These are phyloP conservation scores for Staphylotrichum tortipilum DNA, from an alignment of 495 filamentous ascomycete species.

Conservation along the genomic window DNA sequence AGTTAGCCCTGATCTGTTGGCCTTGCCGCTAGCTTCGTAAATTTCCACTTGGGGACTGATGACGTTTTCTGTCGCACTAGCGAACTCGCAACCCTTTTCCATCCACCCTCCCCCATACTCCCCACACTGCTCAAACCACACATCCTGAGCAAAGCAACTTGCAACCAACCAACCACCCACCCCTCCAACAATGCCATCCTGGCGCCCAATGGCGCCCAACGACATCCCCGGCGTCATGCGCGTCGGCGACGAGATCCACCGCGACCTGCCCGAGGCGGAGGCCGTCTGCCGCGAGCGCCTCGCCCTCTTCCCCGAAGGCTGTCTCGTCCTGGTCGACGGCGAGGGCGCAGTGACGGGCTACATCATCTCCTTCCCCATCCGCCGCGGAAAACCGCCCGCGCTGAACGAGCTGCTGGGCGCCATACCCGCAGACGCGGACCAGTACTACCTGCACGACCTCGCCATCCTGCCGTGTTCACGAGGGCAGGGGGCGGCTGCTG, in stretches of 20 bases:
- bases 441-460: constrained; percentile 35
- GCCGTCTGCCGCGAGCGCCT: constrained; percentile 25
- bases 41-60: too few species aligned
- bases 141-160: background rate
- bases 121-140: background rate
- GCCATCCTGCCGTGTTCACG: constrained; percentile 23
- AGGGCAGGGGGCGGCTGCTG: constrained; percentile 17
- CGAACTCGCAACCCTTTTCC: too few species aligned
- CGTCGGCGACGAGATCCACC: constrained; percentile 21
- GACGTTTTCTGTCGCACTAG: too few species aligned
- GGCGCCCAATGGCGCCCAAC: constrained; percentile 11
- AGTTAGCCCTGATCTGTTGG: too few species aligned
- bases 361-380: constrained; percentile 31
- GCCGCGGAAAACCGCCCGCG: constrained; percentile 20
- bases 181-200: constrained; percentile 6
- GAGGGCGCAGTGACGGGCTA: constrained; percentile 26
- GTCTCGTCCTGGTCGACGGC: constrained; percentile 20
- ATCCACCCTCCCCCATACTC: background rate
- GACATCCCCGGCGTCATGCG: constrained; percentile 18
- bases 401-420: constrained; percentile 24
- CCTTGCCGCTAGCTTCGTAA: too few species aligned
- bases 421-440: constrained; percentile 21
- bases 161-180: background rate
- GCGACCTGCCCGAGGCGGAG: constrained; percentile 22
- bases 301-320: constrained; percentile 26